phyloP scores from a whole-genome alignment of 139 green algal genomes.

The Ulvella scutata region DNA sequence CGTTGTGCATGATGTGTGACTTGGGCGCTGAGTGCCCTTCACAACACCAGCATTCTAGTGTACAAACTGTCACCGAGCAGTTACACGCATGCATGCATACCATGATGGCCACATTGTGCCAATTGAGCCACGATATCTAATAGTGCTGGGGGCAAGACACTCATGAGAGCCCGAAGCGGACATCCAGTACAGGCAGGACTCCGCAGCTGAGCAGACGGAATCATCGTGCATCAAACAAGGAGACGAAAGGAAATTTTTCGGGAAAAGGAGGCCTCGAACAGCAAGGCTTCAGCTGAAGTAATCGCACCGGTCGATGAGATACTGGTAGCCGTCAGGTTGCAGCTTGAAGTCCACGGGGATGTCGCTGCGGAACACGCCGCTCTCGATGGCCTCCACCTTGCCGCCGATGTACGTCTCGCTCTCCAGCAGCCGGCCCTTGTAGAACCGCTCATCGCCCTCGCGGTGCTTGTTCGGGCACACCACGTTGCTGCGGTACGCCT shows the following conservation, averaged over 20 bases:
- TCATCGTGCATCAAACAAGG: neutral
- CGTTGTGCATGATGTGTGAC: neutral
- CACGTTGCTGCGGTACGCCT: slow-evolving; percentile 45
- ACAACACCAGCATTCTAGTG: too few species aligned
- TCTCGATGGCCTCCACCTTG: slow-evolving; percentile 76
- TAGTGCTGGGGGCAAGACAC: too few species aligned
- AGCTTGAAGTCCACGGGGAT: slow-evolving; percentile 74
- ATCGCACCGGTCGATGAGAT: neutral
- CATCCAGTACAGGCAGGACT: neutral
- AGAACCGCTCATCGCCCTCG: slow-evolving; percentile 4
- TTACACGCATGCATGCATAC: too few species aligned
- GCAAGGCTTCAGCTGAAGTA: too few species aligned
- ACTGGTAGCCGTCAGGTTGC: slow-evolving; percentile 61
- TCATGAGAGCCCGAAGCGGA: neutral
- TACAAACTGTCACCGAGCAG: too few species aligned
- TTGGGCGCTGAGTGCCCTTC: too few species aligned
- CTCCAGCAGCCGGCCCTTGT: slow-evolving; percentile 72
- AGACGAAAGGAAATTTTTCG: too few species aligned
- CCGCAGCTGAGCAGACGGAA: neutral
- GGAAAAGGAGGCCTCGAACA: neutral
- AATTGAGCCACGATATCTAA: too few species aligned
- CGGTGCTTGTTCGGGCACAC: slow-evolving; percentile 93
- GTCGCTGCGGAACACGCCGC: slow-evolving; percentile 87
- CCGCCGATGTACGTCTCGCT: slow-evolving; percentile 98
- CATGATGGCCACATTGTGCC: too few species aligned